Base-by-base conservation (phyloP, 768 basidiomycete genomes). In the Agaricus sinodeliciosus region DNA sequence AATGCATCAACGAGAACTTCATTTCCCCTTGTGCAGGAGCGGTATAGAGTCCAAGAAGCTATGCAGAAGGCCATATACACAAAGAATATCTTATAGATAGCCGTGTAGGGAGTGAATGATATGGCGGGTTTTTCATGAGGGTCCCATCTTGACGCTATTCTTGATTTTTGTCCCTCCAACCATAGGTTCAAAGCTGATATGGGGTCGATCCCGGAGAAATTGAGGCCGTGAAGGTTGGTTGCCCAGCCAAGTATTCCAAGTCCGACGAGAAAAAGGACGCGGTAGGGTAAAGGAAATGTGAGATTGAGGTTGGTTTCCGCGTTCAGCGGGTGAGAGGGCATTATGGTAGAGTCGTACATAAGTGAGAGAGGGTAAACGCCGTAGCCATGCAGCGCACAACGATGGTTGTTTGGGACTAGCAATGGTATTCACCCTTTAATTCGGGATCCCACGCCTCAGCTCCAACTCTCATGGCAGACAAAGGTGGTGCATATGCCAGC, bases 191-290 rank as follows among this genome's bases (percentile, higher is more conserved):
- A 75, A 3, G 82, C 82, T 57, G 74, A 67, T 12, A 79, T 72
- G 0, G 80, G 82, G 66, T 99, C 93, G 37, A 98, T 69, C 18
- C 87, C 85, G 13, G 86, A 72, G 9, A 75, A 58, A 57, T 85
- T 74, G 43, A 98, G 81, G 45, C 88, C 80, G 67, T 98, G 94
- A 6, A 98, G 69, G 67, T 98, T 99, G 31, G 85, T 82, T 0
- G 93, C 93, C 94, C 95, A 99, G 57, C 85, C 85, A 3, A 95
- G 71, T 51, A 94, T 79, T 9, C 91, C 94, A 31, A 90, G 60
- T 16, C 89, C 87, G 49, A 81, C 74, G 54, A 96, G 76, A 58
- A 81, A 78, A 54, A 96, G 78, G 22, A 92, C 90, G 57, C 96
- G 88, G 65, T 93, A 97, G 0, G 96, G 95, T 0, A 99, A 77